A percentile compares a stretch with the other conserved stretches of the same genome.
These are phyloP conservation scores for Urochloa ruziziensis DNA, from an alignment of 176 grass and related monocot genomes.

Conservation along the genomic window DNA sequence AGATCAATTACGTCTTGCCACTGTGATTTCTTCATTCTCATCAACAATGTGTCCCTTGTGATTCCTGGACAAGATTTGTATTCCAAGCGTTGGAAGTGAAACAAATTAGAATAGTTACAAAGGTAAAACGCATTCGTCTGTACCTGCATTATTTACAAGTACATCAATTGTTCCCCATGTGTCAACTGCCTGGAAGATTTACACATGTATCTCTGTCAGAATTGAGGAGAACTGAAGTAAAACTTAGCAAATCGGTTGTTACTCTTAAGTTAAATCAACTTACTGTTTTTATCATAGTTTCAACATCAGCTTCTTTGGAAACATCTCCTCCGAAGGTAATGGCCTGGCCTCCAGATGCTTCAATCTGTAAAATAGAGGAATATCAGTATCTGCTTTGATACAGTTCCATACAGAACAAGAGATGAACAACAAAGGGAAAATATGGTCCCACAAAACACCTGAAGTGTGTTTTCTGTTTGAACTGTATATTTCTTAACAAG, in stretches of 20 bases:
- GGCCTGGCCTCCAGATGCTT: conserved; percentile 78
- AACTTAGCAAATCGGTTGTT: background rate
- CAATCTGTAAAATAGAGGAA: conserved; percentile 57
- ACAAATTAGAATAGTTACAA: background rate
- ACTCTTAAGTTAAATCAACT: conserved; percentile 30
- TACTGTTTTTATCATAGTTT: conserved; percentile 94
- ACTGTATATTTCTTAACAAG: background rate
- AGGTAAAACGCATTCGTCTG: background rate
- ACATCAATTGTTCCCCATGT: conserved; percentile 95
- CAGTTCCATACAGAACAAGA: background rate
- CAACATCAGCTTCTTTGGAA: conserved; percentile 94
- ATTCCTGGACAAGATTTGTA: conserved; percentile 52
- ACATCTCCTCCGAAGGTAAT: conserved; percentile 94
- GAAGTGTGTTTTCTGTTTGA: background rate
- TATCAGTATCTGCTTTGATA: background rate
- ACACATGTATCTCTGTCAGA: background rate
- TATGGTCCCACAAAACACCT: background rate
- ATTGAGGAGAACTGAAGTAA: background rate
- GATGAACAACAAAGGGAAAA: background rate
- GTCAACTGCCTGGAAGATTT: conserved; percentile 65
- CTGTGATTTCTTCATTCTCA: conserved; percentile 99
- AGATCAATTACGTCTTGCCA: conserved; percentile 99
- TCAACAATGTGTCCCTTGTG: conserved; percentile 89
- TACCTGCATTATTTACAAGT: conserved; percentile 97
- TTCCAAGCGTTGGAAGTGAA: background rate